These are phyloP conservation scores for Pelargonium cotyledonis DNA, from an alignment of 441 rosid genomes.

Conservation along the genomic window DNA sequence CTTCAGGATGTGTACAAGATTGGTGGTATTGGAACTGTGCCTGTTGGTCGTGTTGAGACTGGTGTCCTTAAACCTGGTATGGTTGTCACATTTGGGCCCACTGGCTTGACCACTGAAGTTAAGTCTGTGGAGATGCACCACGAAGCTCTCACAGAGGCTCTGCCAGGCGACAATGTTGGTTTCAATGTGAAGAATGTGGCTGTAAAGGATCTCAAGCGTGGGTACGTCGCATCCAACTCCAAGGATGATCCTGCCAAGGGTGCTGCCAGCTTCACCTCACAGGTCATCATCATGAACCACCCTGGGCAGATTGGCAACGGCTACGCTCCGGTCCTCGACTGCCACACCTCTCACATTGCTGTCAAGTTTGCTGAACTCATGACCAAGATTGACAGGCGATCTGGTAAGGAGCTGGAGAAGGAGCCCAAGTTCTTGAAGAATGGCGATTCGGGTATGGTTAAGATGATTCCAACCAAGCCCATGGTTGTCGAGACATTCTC, in stretches of 20 bases:
- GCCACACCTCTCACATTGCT: too few species aligned
- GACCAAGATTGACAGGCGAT: neutral
- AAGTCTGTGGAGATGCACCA: slow-evolving; percentile 8
- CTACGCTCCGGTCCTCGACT: too few species aligned
- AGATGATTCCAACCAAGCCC: slow-evolving; percentile 5
- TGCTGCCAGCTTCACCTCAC: neutral
- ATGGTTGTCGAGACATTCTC: slow-evolving; percentile 6
- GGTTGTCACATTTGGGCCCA: neutral
- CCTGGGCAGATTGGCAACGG: too few species aligned
- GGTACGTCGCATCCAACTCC: slow-evolving; percentile 4
- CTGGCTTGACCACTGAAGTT: slow-evolving; percentile 4
- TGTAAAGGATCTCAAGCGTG: slow-evolving; percentile 5
- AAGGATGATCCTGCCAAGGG: slow-evolving; percentile 7
- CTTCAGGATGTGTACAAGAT: slow-evolving; percentile 6
- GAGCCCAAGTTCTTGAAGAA: slow-evolving; percentile 8
- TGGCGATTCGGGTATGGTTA: slow-evolving; percentile 1
- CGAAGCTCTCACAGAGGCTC: slow-evolving; percentile 5
- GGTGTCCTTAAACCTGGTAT: slow-evolving; percentile 1
- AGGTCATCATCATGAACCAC: neutral
- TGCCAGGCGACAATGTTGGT: too few species aligned
- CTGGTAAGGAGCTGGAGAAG: slow-evolving; percentile 6
- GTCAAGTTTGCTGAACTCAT: neutral
- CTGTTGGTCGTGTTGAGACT: slow-evolving; percentile 6
- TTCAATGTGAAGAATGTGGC: slow-evolving; percentile 2
- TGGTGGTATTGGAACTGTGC: slow-evolving; percentile 6